phyloP scores from a whole-genome alignment of 148 eudicot species.

The Pouteria glomerata region DNA sequence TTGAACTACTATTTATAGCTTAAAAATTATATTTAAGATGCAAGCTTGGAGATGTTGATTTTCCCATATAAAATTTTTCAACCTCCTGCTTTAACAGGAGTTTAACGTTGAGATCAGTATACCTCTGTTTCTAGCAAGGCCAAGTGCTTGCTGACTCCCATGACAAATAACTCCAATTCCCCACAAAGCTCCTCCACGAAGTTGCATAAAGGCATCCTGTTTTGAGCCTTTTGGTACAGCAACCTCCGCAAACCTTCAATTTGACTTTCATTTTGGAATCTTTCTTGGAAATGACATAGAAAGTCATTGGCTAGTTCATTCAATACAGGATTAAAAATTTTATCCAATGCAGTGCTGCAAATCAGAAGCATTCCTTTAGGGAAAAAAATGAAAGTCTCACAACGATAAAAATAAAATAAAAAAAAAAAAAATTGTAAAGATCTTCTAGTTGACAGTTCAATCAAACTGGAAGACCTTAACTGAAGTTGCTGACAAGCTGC shows the following conservation, averaged over 20 bases:
- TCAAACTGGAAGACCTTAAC: slow-evolving; percentile 2
- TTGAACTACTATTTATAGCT: neutral
- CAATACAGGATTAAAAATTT: slow-evolving; percentile 44
- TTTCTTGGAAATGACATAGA: slow-evolving; percentile 21
- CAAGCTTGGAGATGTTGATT: neutral
- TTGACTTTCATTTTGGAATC: slow-evolving; percentile 42
- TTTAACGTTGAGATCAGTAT: slow-evolving; percentile 1
- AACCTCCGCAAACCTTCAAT: slow-evolving; percentile 52
- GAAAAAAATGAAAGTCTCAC: neutral
- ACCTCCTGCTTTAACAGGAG: neutral
- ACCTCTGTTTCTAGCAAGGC: slow-evolving; percentile 74
- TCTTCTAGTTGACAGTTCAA: neutral
- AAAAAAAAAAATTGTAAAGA: neutral
- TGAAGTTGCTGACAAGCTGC: neutral
- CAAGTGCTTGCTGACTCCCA: slow-evolving; percentile 38
- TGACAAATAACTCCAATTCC: slow-evolving; percentile 46
- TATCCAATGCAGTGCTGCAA: slow-evolving; percentile 65
- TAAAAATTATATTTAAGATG: neutral
- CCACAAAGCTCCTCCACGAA: slow-evolving; percentile 44
- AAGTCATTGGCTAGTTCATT: slow-evolving; percentile 30
- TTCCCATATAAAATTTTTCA: neutral
- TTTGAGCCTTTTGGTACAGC: slow-evolving; percentile 36
- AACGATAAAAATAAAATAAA: neutral
- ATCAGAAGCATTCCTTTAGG: slow-evolving; percentile 6
- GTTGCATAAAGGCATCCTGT: slow-evolving; percentile 21